Conservation (phyloP, 192 early-diverging fungal species). For the Spizellomyces sp. region DNA sequence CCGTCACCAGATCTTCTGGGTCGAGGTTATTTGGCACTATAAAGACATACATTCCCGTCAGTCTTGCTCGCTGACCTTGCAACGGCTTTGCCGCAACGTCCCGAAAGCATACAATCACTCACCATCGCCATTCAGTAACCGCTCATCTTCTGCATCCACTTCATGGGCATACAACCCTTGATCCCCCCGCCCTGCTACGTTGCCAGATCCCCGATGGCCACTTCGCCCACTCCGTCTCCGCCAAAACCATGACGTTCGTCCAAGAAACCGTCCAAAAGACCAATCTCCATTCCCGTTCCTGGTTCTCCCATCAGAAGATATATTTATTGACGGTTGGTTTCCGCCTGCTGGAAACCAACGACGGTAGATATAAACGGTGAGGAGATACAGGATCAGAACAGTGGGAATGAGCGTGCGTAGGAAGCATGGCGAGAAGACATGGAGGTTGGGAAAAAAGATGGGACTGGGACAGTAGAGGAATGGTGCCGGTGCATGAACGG, state of each 20-base stretch:
- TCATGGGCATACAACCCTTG: slow-evolving; percentile 1
- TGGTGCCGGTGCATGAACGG: not conserved
- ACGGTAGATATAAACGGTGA: not conserved
- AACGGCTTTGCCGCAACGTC: not conserved
- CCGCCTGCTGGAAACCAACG: slow-evolving; percentile 4
- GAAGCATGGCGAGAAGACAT: slow-evolving; percentile 2
- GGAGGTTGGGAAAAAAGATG: not conserved
- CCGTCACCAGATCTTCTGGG: slow-evolving; percentile 7
- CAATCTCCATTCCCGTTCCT: not conserved
- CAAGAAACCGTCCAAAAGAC: slow-evolving; percentile 11
- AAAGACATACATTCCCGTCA: not conserved
- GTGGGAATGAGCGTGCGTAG: not conserved
- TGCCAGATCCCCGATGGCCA: not conserved
- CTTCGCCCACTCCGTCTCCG: not conserved
- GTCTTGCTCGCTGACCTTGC: not conserved
- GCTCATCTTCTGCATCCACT: slow-evolving; percentile 6
- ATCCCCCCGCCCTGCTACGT: not conserved
- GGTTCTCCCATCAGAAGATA: not conserved
- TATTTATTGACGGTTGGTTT: not conserved
- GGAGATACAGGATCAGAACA: slow-evolving; percentile 9
- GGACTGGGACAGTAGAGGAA: not conserved
- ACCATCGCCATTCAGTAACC: slow-evolving; percentile 1
- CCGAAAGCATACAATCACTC: not conserved
- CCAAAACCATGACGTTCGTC: slow-evolving; percentile 10
- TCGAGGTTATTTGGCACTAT: slow-evolving; percentile 4